These are phyloP conservation scores for Pythium monospermum DNA, from an alignment of 352 stramenopile species.

Conservation along the genomic window DNA sequence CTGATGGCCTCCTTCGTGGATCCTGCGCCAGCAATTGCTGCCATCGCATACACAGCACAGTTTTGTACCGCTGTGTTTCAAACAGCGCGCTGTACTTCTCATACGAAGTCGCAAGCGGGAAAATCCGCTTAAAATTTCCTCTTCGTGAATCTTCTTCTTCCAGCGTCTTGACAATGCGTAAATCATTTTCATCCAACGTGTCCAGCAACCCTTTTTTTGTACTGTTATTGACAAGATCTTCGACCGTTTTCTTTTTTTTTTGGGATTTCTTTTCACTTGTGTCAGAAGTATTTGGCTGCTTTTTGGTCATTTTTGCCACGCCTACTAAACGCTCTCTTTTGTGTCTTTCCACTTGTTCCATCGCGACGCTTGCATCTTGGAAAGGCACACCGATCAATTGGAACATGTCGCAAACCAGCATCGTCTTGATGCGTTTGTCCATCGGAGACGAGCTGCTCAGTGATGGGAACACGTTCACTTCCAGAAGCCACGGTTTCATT, in stretches of 20 bases:
- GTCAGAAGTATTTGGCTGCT: conserved; percentile 15
- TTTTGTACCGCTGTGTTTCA: conserved; percentile 47
- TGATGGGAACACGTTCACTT: conserved; percentile 89
- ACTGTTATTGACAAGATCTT: conserved; percentile 34
- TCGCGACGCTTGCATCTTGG: conserved; percentile 27
- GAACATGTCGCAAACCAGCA: conserved; percentile 83
- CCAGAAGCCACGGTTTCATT: conserved; percentile 82
- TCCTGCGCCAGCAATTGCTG: conserved; percentile 23
- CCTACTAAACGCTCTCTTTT: conserved; percentile 49
- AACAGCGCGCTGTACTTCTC: conserved; percentile 52
- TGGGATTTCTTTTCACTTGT: neutral
- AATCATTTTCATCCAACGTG: conserved; percentile 55
- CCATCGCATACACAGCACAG: conserved; percentile 58
- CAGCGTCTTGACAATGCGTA: conserved; percentile 48
- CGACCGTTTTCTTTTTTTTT: conserved; percentile 26
- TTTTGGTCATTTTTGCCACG: conserved; percentile 25
- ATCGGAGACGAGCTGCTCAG: conserved; percentile 81
- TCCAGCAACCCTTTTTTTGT: conserved; percentile 14
- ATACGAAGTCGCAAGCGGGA: conserved; percentile 50
- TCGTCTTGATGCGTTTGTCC: conserved; percentile 89
- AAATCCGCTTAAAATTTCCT: conserved; percentile 73
- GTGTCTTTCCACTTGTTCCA: conserved; percentile 33
- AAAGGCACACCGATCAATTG: conserved; percentile 70
- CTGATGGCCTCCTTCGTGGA: conserved; percentile 19
- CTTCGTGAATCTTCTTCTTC: conserved; percentile 56